Base-by-base conservation (phyloP, 2,329 filamentous ascomycete genomes). In the Pseudogymnoascus sp. region DNA sequence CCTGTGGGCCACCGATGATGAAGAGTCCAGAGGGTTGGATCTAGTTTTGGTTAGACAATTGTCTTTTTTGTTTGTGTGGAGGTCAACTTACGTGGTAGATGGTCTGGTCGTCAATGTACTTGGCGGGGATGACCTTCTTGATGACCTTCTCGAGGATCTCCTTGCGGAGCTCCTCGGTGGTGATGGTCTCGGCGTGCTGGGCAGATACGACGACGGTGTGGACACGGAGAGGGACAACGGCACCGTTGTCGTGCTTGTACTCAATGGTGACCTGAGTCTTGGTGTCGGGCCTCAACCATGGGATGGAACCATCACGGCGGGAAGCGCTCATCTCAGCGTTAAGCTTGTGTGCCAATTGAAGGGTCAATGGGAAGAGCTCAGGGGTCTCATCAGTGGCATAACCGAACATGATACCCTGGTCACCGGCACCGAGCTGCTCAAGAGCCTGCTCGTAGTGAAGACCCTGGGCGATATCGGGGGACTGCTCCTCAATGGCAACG, bases 361-460 rank as follows among this genome's bases (percentile, higher is more conserved):
- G 85, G 74, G 93, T 97, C 74, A 99, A 84, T 70, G 95, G 95
- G 77, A 97, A 90, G 72, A 96, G 86, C 83, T 99, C 95, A 67
- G 93, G 93, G 73, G 95, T 97, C 86, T 99, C 95, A 75, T 99
- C 95, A 74, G 95, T 96, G 78, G 95, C 95, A 85, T 99, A 99
- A 74, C 95, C 95, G 80, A 99, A 99, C 95, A 99, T 99, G 85
- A 99, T 97, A 84, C 95, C 95, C 85, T 99, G 95, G 81, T 99
- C 95, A 89, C 95, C 95, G 68, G 95, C 95, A 80, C 95, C 95
- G 69, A 99, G 88, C 81, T 96, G 88, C 87, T 99, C 95, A 60
- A 99, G 89, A 71, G 91, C 92, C 83, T 97, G 86, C 70, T 99
- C 95, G 79, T 96, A 96, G 85, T 97, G 91, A 64, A 99, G 91